Percentiles rank a stretch among this genome's conserved stretches.
These are phyloP conservation scores for Torulaspora pretoriensis DNA, from an alignment of 1,139 yeast species.

Conservation along the genomic window DNA sequence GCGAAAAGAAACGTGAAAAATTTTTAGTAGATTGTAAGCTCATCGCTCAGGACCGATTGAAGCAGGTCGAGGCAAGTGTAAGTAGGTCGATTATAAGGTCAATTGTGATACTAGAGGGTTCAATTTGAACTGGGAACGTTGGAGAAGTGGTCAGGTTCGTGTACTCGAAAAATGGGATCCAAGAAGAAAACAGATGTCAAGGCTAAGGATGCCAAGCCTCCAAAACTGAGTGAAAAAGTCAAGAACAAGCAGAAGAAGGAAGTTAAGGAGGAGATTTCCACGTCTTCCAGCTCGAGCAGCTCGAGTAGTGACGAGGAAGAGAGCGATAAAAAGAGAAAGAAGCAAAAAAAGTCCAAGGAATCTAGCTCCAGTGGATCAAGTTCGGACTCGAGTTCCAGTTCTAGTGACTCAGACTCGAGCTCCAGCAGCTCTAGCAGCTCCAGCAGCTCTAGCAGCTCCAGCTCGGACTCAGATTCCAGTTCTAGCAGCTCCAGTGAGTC, in stretches of 20 bases:
- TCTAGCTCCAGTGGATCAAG: slow-evolving; percentile 8
- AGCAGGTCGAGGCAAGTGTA: not conserved
- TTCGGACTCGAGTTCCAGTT: slow-evolving; percentile 3
- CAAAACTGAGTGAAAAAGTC: slow-evolving; percentile 32
- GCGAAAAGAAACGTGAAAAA: not conserved
- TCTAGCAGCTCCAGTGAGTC: slow-evolving; percentile 13
- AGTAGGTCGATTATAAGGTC: not conserved
- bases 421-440: no score
- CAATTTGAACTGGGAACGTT: not conserved
- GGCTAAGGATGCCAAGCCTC: slow-evolving; percentile 20
- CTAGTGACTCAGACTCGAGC: slow-evolving; percentile 8
- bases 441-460: slow-evolving; percentile 12
- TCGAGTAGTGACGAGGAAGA: slow-evolving; percentile 2
- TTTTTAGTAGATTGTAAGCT: not conserved
- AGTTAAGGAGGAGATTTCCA: slow-evolving; percentile 12
- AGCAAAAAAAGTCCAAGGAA: not conserved
- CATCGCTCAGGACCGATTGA: not conserved
- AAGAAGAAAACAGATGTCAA: slow-evolving; percentile 13
- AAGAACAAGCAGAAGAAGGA: slow-evolving; percentile 19
- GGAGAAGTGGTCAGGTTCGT: not conserved
- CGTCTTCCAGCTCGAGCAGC: slow-evolving; percentile 16
- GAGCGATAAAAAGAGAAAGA: not conserved
- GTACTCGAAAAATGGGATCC: slow-evolving; percentile 16
- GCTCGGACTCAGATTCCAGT: no score
- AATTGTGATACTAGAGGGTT: not conserved